phyloP scores from a whole-genome alignment of 1,139 yeast species.

The Yamadazyma blattariae region DNA sequence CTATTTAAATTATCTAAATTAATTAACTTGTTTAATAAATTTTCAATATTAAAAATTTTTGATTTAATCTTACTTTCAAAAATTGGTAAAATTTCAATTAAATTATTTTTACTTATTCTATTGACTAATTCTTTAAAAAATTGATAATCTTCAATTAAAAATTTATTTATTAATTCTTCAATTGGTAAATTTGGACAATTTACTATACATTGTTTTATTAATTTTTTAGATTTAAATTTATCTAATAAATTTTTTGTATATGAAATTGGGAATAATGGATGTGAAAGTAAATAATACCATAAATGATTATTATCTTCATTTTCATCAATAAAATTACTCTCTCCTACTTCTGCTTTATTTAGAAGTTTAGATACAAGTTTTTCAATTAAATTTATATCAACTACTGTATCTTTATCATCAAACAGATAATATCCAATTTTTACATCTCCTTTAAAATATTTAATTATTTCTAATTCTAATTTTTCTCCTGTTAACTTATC shows the following conservation, averaged over 20 bases:
- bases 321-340: conserved; percentile 16
- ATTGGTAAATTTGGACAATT: conserved; percentile 72
- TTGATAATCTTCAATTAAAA: conserved; percentile 47
- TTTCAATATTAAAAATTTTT: conserved; percentile 29
- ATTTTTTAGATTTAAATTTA: conserved; percentile 48
- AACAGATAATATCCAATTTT: conserved; percentile 29
- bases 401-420: conserved; percentile 66
- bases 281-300: conserved; percentile 74
- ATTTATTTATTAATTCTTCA: conserved; percentile 58
- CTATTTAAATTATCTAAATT: conserved; percentile 38
- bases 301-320: conserved; percentile 20
- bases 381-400: conserved; percentile 59
- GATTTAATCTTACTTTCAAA: conserved; percentile 12
- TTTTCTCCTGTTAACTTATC: conserved; percentile 9
- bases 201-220: conserved; percentile 77
- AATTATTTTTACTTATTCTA: conserved; percentile 11
- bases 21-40: conserved; percentile 33
- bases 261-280: conserved; percentile 74
- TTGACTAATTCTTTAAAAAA: conserved; percentile 65
- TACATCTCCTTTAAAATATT: conserved; percentile 11
- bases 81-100: conserved; percentile 42
- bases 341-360: conserved; percentile 9
- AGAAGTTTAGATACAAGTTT: conserved; percentile 13
- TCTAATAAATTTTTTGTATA: conserved; percentile 54
- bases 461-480: conserved; percentile 11